Evolutionary conservation across 2,329 filamentous ascomycete genomes (phyloP).

Genomic region (Fusarium brevicatenulatum): DNA sequence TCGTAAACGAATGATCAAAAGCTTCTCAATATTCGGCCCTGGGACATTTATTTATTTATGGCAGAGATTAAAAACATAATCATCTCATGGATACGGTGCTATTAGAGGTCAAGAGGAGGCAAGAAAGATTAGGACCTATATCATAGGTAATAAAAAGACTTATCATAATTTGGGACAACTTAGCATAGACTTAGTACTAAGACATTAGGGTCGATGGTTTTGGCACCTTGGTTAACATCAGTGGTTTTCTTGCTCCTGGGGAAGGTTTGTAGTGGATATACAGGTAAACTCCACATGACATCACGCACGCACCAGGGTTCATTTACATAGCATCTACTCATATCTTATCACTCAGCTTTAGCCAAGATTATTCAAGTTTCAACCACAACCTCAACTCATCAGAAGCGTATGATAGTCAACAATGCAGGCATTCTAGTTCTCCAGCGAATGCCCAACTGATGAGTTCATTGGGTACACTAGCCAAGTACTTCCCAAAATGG

Average conservation of each 20-base stretch:
- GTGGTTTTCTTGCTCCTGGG: not conserved
- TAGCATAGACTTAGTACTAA: not conserved
- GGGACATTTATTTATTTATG: too few relatives aligned
- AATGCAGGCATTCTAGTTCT: slow-evolving; percentile 24
- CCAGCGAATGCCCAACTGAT: slow-evolving; percentile 9
- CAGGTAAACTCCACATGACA: slow-evolving; percentile 41
- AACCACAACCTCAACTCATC: not conserved
- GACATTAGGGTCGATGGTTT: not conserved
- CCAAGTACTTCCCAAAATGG: slow-evolving; percentile 59
- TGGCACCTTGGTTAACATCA: not conserved
- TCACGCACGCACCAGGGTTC: slow-evolving; percentile 34
- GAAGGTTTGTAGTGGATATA: not conserved
- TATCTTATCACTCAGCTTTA: slow-evolving; percentile 3
- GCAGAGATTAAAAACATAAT: not conserved
- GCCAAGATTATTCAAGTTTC: slow-evolving; percentile 7
- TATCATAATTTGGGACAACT: not conserved
- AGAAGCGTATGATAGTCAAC: not conserved
- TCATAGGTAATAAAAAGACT: not conserved
- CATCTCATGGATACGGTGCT: not conserved
- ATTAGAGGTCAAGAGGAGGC: not conserved
- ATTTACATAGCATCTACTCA: not conserved
- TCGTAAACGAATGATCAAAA: not conserved
- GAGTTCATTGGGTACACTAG: not conserved
- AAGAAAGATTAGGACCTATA: not conserved
- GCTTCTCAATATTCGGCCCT: not conserved